Evolutionary conservation across 129 eudicot genomes (phyloP).

Genomic region (Ambrosia artemisiifolia): DNA sequence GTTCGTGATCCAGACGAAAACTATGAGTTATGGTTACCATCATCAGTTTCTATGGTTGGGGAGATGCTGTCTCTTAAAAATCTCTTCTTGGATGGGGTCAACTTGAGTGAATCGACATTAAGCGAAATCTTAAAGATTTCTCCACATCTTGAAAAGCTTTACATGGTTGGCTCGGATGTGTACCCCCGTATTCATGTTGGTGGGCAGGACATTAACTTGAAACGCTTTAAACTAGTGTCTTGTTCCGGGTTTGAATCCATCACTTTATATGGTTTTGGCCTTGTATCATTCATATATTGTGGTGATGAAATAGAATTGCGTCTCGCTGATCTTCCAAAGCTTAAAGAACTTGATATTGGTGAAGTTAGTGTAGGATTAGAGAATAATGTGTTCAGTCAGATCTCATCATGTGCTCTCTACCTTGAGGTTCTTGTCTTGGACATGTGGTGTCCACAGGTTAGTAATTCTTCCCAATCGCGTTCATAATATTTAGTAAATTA

Average conservation of each 20-base stretch:
- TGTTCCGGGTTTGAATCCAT: constrained; percentile 26
- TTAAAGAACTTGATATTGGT: constrained; percentile 30
- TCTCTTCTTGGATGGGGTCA: constrained; percentile 30
- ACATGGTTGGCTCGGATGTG: constrained; percentile 17
- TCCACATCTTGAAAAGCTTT: constrained; percentile 24
- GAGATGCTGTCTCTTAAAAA: constrained; percentile 2
- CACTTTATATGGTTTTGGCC: constrained; percentile 24
- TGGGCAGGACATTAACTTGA: constrained; percentile 27
- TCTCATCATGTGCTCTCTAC: constrained; percentile 24
- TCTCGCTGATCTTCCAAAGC: constrained; percentile 38
- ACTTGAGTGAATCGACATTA: constrained; percentile 26
- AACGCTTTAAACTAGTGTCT: constrained; percentile 23
- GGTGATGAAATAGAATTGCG: constrained; percentile 26
- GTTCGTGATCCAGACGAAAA: not conserved
- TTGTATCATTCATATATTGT: constrained; percentile 29
- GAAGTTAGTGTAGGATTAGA: constrained; percentile 23
- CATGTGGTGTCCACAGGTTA: too few relatives aligned
- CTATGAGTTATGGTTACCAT: not conserved
- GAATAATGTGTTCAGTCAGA: constrained; percentile 31
- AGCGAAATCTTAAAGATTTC: constrained; percentile 13
- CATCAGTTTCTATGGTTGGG: too few relatives aligned
- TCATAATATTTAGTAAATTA: too few relatives aligned
- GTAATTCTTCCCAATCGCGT: too few relatives aligned
- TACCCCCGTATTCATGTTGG: constrained; percentile 22
- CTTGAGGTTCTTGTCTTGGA: constrained; percentile 26